Percentiles rank a stretch among this genome's conserved stretches.
phyloP scores from a whole-genome alignment of 1,139 yeast genomes.

The Debaryomyces fabryi region DNA sequence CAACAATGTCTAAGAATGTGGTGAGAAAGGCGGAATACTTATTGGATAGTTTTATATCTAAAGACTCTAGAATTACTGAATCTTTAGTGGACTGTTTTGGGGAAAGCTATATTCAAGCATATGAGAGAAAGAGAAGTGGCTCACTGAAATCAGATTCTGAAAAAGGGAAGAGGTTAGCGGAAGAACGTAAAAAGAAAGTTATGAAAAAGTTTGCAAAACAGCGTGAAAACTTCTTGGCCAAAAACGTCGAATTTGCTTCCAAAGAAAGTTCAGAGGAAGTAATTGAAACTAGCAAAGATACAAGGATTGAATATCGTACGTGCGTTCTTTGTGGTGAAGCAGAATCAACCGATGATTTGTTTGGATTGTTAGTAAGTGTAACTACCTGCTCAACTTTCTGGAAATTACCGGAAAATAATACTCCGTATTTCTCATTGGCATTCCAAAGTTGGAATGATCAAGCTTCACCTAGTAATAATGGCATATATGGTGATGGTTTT shows the following conservation, averaged over 20 bases:
- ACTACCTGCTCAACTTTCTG: constrained; percentile 46
- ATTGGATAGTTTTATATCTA: constrained; percentile 50
- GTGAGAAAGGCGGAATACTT: constrained; percentile 58
- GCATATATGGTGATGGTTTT: constrained; percentile 33
- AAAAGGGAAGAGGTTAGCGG: constrained; percentile 46
- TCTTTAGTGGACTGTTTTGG: constrained; percentile 62
- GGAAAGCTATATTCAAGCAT: constrained; percentile 50
- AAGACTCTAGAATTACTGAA: constrained; percentile 52
- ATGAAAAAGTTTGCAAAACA: constrained; percentile 47
- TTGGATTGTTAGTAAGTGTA: constrained; percentile 57
- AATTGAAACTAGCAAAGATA: constrained; percentile 11
- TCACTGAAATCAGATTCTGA: constrained; percentile 35
- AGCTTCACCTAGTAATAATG: constrained; percentile 11
- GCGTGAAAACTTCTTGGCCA: constrained; percentile 39
- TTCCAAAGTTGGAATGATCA: constrained; percentile 31
- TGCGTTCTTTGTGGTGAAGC: constrained; percentile 73
- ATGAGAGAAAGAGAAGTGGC: constrained; percentile 29
- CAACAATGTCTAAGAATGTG: constrained; percentile 51
- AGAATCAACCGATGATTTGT: constrained; percentile 44
- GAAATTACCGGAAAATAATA: constrained; percentile 42
- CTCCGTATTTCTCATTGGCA: constrained; percentile 20
- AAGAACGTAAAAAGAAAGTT: constrained; percentile 38
- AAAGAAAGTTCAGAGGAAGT: constrained; percentile 13
- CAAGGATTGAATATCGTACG: constrained; percentile 25
- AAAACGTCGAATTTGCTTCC: constrained; percentile 27